Conservation (phyloP, 2,329 filamentous ascomycete species). For the Diplocarpon mali region DNA sequence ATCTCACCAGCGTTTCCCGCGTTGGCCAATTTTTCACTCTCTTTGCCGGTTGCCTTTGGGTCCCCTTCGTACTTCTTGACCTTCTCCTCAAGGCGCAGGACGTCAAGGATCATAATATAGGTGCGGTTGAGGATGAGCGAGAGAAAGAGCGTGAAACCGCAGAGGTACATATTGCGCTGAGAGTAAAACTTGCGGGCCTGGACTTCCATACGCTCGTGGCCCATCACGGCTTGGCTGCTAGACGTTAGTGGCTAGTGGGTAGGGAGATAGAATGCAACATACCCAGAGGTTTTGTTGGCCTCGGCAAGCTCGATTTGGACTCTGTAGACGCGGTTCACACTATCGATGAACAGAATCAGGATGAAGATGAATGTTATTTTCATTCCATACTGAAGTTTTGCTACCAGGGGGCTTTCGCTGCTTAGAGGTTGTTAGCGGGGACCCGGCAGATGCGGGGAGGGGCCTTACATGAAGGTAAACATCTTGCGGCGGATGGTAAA, state of each 20-base stretch:
- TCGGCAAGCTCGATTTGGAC: slow-evolving; percentile 80
- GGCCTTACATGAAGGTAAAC: slow-evolving; percentile 75
- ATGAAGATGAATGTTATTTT: slow-evolving; percentile 99
- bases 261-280: slow-evolving; percentile 3
- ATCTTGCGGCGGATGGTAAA: slow-evolving; percentile 44
- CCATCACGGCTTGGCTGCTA: slow-evolving; percentile 57
- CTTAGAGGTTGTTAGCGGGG: slow-evolving; percentile 17
- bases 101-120: slow-evolving; percentile 61
- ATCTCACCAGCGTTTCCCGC: slow-evolving; percentile 70
- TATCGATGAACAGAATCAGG: slow-evolving; percentile 94
- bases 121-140: slow-evolving; percentile 98
- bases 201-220: slow-evolving; percentile 92
- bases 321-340: slow-evolving; percentile 88
- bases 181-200: slow-evolving; percentile 99
- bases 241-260: not conserved
- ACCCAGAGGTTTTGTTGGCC: slow-evolving; percentile 49
- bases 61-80: slow-evolving; percentile 71
- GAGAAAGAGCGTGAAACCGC: slow-evolving; percentile 97
- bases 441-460: slow-evolving; percentile 30
- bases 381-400: slow-evolving; percentile 92
- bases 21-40: slow-evolving; percentile 59
- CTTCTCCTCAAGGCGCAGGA: slow-evolving; percentile 71
- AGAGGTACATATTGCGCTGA: slow-evolving; percentile 99
- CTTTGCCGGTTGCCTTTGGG: slow-evolving; percentile 47
- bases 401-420: slow-evolving; percentile 44